Percentiles rank a stretch among this genome's conserved stretches.
Conservation (phyloP, 2,329 filamentous ascomycete genomes). For the Sphaerulina populicola region DNA sequence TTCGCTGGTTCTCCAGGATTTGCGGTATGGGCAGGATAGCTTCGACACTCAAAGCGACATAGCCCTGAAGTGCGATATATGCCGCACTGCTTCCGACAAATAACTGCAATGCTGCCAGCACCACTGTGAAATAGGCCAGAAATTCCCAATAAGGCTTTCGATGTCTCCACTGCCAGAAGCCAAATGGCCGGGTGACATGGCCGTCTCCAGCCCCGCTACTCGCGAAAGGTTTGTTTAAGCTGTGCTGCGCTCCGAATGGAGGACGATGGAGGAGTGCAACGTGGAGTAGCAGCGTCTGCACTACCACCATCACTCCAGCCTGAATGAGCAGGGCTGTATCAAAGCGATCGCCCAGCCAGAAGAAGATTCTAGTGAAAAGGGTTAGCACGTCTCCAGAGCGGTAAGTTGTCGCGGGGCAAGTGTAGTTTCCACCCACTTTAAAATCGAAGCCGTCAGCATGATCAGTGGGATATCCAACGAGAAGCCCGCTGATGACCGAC, state of each 20-base stretch:
- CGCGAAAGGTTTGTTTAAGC: slow-evolving; percentile 51
- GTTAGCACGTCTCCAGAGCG: neutral
- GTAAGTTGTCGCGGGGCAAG: neutral
- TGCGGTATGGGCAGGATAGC: slow-evolving; percentile 76
- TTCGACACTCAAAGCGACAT: slow-evolving; percentile 68
- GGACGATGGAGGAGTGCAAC: slow-evolving; percentile 53
- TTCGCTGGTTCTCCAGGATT: slow-evolving; percentile 60
- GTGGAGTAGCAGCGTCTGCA: slow-evolving; percentile 53
- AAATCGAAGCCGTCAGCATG: slow-evolving; percentile 56
- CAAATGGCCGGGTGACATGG: slow-evolving; percentile 53
- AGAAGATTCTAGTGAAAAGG: slow-evolving; percentile 46
- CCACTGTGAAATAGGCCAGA: slow-evolving; percentile 57
- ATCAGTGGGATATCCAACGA: slow-evolving; percentile 60
- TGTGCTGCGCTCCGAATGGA: slow-evolving; percentile 31
- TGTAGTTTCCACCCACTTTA: slow-evolving; percentile 43
- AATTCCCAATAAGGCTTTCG: slow-evolving; percentile 75
- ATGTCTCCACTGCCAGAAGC: slow-evolving; percentile 76
- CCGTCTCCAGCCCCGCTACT: slow-evolving; percentile 42
- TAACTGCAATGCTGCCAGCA: slow-evolving; percentile 57
- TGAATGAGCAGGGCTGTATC: slow-evolving; percentile 52
- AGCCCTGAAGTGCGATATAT: slow-evolving; percentile 63
- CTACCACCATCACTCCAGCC: slow-evolving; percentile 51
- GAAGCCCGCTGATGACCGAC: slow-evolving; percentile 53
- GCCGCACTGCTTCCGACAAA: slow-evolving; percentile 50
- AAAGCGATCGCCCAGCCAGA: slow-evolving; percentile 57